Base-by-base conservation (phyloP, 192 early-diverging fungal species). In the Physocladia obscura region DNA sequence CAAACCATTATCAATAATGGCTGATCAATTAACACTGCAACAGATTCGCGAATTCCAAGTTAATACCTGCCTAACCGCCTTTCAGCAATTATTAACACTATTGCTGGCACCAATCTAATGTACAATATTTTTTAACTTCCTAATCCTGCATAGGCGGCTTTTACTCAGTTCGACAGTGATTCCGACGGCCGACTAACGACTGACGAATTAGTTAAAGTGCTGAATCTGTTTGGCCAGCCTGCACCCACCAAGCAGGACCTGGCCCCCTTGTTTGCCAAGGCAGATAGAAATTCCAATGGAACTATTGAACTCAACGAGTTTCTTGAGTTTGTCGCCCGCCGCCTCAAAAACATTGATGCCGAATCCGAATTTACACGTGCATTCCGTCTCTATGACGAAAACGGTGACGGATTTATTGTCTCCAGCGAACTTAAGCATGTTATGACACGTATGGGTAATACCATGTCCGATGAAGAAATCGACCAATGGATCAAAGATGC, bases 351-450 rank as follows among this genome's bases (percentile, higher is more conserved):
- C 76, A 88, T 88, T 48, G 90, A 94, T 81, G 85, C 88, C 54
- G 92, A 94, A 79, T 93, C 91, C 75, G 94, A 97, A 79, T 90
- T 96, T 71, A 86, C 88, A 74, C 93, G 96, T 81, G 94, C 95
- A 24, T 97, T 96, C 90, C 91, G 91, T 80, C 92, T 96, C 55
- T 97, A 97, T 82, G 95, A 96, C 84, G 93, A 96, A 90, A 90
- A 95, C 76, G 91, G 91, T 73, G 90, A 94, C 76, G 94, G 95
- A 60, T 89, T 87, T 81, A 98, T 98, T 74, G 90, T 90, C 11
- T 88, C 94, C 58, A 87, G 90, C 40, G 95, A 98, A 82, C 87
- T 98, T 52, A 83, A 90, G 49, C 90, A 91, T 65, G 92, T 97
- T 62, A 94, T 98, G 90, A 94, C 93, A 65, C 90, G 88, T 75